Evolutionary conservation across 805 yeast species (phyloP).

Genomic region (Nakazawaea wickerhamii): DNA sequence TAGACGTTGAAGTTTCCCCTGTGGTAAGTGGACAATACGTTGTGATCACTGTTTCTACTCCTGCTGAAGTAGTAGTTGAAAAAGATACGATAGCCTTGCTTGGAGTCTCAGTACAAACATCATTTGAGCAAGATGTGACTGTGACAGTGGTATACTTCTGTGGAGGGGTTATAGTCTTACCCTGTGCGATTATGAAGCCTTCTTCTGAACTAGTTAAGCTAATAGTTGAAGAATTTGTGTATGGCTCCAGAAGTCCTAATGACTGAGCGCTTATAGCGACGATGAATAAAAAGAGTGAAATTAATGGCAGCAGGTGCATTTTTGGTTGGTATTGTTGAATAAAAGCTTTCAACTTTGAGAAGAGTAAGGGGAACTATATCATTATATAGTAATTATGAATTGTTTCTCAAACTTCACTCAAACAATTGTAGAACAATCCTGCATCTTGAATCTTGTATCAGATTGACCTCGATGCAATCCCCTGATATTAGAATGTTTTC

Average conservation of each 20-base stretch:
- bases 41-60: slow-evolving; percentile 4
- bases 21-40: slow-evolving; percentile 11
- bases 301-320: neutral
- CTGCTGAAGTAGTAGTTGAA: slow-evolving; percentile 6
- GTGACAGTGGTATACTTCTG: slow-evolving; percentile 6
- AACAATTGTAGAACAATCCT: too few species aligned
- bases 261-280: neutral
- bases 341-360: too few species aligned
- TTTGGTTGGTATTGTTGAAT: too few species aligned
- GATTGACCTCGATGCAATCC: too few species aligned
- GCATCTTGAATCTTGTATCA: too few species aligned
- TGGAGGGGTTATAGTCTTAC: neutral
- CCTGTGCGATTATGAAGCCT: slow-evolving; percentile 2
- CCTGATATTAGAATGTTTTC: too few species aligned
- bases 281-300: neutral
- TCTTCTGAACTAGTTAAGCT: neutral
- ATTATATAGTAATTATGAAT: too few species aligned
- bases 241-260: neutral
- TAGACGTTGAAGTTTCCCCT: slow-evolving; percentile 19
- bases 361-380: too few species aligned
- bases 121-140: slow-evolving; percentile 4
- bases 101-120: slow-evolving; percentile 2
- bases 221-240: slow-evolving; percentile 2
- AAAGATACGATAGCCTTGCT: slow-evolving; percentile 4
- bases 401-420: too few species aligned